These are phyloP conservation scores for Pholiota microspora DNA, from an alignment of 768 basidiomycete genomes.

Conservation along the genomic window DNA sequence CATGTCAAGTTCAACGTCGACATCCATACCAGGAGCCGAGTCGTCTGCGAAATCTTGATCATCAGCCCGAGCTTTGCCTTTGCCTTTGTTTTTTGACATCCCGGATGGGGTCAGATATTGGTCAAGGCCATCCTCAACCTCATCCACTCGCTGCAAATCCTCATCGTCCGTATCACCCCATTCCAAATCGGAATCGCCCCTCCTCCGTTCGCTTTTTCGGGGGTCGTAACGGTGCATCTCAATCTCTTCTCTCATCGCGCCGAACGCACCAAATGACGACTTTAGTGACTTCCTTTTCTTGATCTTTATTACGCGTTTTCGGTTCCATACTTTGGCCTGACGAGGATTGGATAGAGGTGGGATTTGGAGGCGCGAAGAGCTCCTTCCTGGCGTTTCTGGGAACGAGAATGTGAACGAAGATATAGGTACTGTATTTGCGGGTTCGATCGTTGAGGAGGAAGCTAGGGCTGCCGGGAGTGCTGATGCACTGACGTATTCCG, in stretches of 20 bases:
- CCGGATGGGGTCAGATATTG: constrained; percentile 23
- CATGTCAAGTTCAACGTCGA: constrained; percentile 57
- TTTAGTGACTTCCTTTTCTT: constrained; percentile 15
- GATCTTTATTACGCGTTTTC: constrained; percentile 14
- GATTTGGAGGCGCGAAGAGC: constrained; percentile 15
- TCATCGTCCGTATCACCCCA: constrained; percentile 52
- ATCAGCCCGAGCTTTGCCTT: constrained; percentile 19
- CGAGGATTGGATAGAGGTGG: constrained; percentile 26
- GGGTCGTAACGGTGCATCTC: constrained; percentile 40
- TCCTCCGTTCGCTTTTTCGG: constrained; percentile 48
- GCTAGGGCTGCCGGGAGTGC: constrained; percentile 12
- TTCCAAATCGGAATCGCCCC: constrained; percentile 66
- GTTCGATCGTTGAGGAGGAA: constrained; percentile 4
- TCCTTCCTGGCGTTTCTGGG: constrained; percentile 10
- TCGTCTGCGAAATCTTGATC: constrained; percentile 16
- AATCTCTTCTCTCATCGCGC: constrained; percentile 56
- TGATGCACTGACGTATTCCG: constrained; percentile 19
- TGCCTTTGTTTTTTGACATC: constrained; percentile 14
- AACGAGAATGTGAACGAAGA: constrained; percentile 32
- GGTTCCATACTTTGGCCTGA: constrained; percentile 25
- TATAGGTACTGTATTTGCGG: constrained; percentile 8
- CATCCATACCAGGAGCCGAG: constrained; percentile 58
- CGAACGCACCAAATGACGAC: constrained; percentile 44
- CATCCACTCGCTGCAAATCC: constrained; percentile 23
- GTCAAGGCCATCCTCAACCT: constrained; percentile 30